Conservation (phyloP, 306 rosid genomes). For the Ammopiptanthus mongolicus region DNA sequence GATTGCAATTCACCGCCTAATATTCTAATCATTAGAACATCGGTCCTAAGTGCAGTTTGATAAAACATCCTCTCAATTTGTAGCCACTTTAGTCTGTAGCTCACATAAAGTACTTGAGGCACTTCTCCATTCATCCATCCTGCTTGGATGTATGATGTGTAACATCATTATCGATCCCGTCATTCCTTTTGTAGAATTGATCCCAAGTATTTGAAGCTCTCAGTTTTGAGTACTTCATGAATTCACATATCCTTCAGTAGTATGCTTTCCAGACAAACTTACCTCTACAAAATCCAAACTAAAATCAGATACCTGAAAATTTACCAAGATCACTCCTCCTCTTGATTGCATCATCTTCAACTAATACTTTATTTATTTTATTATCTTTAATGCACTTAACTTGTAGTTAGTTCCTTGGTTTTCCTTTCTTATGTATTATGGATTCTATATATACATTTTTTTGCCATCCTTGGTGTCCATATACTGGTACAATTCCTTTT, state of each 20-base stretch:
- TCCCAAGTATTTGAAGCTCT: not conserved
- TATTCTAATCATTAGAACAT: no score
- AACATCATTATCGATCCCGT: not conserved
- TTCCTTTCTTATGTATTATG: not conserved
- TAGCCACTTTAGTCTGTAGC: not conserved
- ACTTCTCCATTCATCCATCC: not conserved
- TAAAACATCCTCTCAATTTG: not conserved
- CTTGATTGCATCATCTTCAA: not conserved
- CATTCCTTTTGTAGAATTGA: not conserved
- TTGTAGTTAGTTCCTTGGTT: not conserved
- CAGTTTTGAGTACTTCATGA: not conserved
- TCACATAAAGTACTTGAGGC: not conserved
- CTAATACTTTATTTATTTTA: not conserved
- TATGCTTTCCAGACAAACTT: not conserved
- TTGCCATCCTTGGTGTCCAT: not conserved
- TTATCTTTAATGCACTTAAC: not conserved
- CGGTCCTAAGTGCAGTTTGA: no score
- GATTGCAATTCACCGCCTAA: no score
- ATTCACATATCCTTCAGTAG: not conserved
- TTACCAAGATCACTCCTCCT: conserved; percentile 2
- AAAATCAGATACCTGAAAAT: not conserved
- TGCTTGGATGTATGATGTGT: not conserved
- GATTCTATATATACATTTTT: not conserved
- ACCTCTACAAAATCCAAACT: not conserved
- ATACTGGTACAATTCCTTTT: no score